A percentile compares a stretch with the other conserved stretches of the same genome.
These are phyloP conservation scores for Botrytis tulipae DNA, from an alignment of 2,329 filamentous ascomycete species.

Conservation along the genomic window DNA sequence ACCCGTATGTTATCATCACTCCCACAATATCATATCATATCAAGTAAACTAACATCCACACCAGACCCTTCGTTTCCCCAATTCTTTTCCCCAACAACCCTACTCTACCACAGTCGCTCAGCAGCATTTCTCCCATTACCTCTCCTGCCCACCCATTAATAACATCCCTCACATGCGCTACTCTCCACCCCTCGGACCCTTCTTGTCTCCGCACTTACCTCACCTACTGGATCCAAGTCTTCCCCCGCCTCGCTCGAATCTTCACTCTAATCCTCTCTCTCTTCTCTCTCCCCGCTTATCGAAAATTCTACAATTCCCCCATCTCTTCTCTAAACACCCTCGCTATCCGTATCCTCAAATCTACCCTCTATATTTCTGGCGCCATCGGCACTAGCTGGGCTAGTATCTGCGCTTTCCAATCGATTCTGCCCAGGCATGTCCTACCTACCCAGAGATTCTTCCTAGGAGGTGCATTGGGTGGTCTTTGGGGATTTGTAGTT, in stretches of 20 bases:
- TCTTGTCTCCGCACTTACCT: conserved; percentile 86
- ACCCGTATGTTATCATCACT: conserved; percentile 62
- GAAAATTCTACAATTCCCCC: conserved; percentile 66
- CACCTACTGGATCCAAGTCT: conserved; percentile 81
- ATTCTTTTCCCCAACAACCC: conserved; percentile 76
- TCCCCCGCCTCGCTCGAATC: conserved; percentile 75
- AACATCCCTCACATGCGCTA: conserved; percentile 79
- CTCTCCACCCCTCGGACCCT: conserved; percentile 83
- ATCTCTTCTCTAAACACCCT: conserved; percentile 64
- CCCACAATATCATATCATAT: conserved; percentile 14
- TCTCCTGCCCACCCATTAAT: conserved; percentile 85
- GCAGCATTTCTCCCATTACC: conserved; percentile 71
- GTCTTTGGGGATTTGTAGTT: conserved; percentile 80
- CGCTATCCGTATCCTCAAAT: conserved; percentile 66
- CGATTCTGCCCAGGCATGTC: conserved; percentile 68
- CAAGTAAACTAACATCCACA: conserved; percentile 28
- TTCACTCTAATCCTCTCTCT: conserved; percentile 70
- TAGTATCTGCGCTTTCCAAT: conserved; percentile 84
- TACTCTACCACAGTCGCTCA: conserved; percentile 64
- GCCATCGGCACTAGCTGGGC: conserved; percentile 87
- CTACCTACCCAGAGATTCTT: conserved; percentile 86
- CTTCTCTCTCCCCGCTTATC: conserved; percentile 67
- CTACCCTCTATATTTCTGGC: conserved; percentile 75
- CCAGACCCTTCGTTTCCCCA: conserved; percentile 74
- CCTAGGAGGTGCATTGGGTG: conserved; percentile 80